phyloP scores from a whole-genome alignment of 202 grass and related monocot genomes.

The Panicum virgatum region DNA sequence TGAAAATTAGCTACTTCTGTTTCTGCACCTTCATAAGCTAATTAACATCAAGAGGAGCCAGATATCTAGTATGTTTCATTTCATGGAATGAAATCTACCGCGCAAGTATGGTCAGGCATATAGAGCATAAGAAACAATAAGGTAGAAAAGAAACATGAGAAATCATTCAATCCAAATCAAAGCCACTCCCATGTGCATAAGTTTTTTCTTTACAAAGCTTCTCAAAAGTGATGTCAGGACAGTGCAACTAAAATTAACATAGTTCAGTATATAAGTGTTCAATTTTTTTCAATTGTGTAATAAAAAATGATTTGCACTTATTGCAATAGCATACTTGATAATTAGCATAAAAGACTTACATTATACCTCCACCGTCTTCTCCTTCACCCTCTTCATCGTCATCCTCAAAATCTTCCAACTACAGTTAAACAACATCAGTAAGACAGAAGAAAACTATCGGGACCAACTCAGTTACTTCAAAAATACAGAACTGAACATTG shows the following conservation, averaged over 20 bases:
- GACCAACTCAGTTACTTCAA: neutral
- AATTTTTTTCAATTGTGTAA: neutral
- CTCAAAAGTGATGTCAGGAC: slow-evolving; percentile 3
- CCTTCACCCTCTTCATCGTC: slow-evolving; percentile 55
- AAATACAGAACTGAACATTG: neutral
- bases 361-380: slow-evolving; percentile 54
- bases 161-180: slow-evolving; percentile 2
- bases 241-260: slow-evolving; percentile 1
- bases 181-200: neutral
- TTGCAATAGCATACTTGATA: slow-evolving; percentile 1
- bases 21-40: neutral
- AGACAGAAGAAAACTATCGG: neutral
- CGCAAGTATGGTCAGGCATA: neutral
- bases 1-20: neutral
- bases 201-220: neutral
- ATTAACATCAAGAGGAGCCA: slow-evolving; percentile 10
- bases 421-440: slow-evolving; percentile 33
- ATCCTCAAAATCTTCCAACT: slow-evolving; percentile 76
- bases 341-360: slow-evolving; percentile 40
- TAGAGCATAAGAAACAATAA: neutral
- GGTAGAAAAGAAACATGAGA: neutral
- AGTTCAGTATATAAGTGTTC: neutral
- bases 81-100: slow-evolving; percentile 12
- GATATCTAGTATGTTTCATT: neutral
- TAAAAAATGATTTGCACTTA: slow-evolving; percentile 11